These are phyloP conservation scores for Mycogone perniciosa DNA, from an alignment of 2,329 filamentous ascomycete species.

Conservation along the genomic window DNA sequence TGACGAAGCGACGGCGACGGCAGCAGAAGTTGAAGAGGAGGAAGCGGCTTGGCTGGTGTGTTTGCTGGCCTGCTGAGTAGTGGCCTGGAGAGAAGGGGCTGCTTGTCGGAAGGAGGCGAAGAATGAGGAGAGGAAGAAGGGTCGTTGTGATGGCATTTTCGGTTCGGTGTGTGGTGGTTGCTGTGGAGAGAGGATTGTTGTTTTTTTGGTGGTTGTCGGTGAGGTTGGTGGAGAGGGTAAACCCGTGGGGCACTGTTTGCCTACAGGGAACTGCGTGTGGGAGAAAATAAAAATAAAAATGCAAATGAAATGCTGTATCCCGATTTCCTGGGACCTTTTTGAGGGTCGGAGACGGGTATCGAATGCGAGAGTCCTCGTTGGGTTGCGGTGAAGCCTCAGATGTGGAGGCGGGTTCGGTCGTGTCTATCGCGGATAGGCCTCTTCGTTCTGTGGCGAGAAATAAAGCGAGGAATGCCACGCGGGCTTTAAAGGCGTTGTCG, in stretches of 20 bases:
- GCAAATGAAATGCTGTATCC: too few relatives aligned
- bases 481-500: not conserved
- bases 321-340: not conserved
- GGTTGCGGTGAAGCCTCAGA: slow-evolving; percentile 9
- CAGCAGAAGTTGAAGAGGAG: slow-evolving; percentile 21
- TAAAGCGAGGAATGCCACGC: not conserved
- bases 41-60: slow-evolving; percentile 24
- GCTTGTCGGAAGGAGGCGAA: slow-evolving; percentile 50
- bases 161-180: not conserved
- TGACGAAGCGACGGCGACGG: slow-evolving; percentile 20
- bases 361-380: slow-evolving; percentile 5
- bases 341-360: not conserved
- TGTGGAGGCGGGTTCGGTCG: not conserved
- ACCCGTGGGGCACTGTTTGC: not conserved
- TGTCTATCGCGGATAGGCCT: slow-evolving; percentile 1
- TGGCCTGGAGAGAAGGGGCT: slow-evolving; percentile 30
- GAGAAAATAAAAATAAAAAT: too few relatives aligned
- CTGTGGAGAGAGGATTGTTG: not conserved
- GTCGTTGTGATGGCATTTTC: slow-evolving; percentile 46
- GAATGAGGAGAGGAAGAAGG: slow-evolving; percentile 52
- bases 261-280: not conserved
- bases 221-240: not conserved
- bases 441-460: not conserved
- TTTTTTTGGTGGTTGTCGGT: not conserved
- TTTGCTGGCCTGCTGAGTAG: slow-evolving; percentile 30